Evolutionary conservation across 352 stramenopile genomes (phyloP), one percentile per base, ranked within the genome.

Genomic region (Pythium catenulatum): DNA sequence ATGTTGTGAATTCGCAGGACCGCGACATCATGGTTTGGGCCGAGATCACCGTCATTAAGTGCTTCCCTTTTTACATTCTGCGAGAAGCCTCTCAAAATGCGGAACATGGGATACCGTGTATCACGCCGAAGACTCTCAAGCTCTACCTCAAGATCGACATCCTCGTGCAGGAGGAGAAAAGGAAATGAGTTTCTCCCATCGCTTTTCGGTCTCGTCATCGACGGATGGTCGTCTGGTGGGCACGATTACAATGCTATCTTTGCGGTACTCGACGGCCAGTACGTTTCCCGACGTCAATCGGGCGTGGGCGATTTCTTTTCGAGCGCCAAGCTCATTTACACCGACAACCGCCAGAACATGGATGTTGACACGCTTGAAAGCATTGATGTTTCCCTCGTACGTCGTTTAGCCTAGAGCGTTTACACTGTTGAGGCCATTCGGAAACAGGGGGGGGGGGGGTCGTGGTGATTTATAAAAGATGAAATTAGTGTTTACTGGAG

Each of bases 161-260:
- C 14, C 13, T 14, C 52, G 52, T 14, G 14, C 19, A 63, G 25
- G 27, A 13, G 19, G 13, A 14, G 14, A 32, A n/a, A n/a, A n/a
- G n/a, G n/a, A n/a, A n/a, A n/a, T n/a, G n/a, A 63, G 27, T 27
- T 32, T 11, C 61, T 72, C 15, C 61, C 61, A 8, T 46, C 32
- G 5, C 4, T 19, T 7, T 75, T 75, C 43, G 66, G 66, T 25
- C 25, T 75, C 27, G 66, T 75, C 7, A 7, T 75, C n/a, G 66
- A 75, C 43, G 66, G 66, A 25, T 75, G 66, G 43, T 59, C 41
- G 6, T 39, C 25, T 27, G 66, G 39, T 37, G 66, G 66, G 4
- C 61, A 50, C 34, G 34, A 72, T 36, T 72, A 72, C 61, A 50
- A 50, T 27, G 69, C 46, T 5, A 79, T 79, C 41, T 79, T 46